Evolutionary conservation across 768 basidiomycete genomes (phyloP).

Genomic region (Lactarius sanguifluus): DNA sequence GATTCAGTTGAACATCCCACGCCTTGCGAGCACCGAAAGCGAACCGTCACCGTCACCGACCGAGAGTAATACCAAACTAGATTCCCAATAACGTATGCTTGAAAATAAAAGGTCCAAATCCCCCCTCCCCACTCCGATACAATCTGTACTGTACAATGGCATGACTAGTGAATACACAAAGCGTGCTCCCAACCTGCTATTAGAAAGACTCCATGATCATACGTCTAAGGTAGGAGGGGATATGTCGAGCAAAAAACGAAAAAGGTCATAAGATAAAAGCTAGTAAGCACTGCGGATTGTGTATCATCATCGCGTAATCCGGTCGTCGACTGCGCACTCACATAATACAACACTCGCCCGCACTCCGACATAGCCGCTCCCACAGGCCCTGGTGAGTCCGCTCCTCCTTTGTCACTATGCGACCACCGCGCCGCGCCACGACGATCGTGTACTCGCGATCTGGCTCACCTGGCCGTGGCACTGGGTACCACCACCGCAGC

Average conservation of each 20-base stretch:
- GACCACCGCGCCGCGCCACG: conserved; percentile 35
- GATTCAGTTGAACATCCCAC: conserved; percentile 33
- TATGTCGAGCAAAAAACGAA: background rate
- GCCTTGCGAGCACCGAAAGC: background rate
- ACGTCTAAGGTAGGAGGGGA: conserved; percentile 10
- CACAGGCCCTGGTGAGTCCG: conserved; percentile 19
- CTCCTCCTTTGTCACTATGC: conserved; percentile 34
- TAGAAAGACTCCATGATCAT: conserved; percentile 2
- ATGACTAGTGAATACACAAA: conserved; percentile 17
- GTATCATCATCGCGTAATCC: background rate
- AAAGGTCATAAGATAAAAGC: conserved; percentile 8
- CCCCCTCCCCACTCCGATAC: conserved; percentile 3
- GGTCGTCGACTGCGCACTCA: background rate
- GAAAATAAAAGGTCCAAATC: background rate
- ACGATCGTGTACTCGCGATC: conserved; percentile 37
- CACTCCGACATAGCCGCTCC: conserved; percentile 23
- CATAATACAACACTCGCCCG: conserved; percentile 24
- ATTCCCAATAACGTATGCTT: conserved; percentile 4
- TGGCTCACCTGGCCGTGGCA: conserved; percentile 34
- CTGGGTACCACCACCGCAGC: conserved; percentile 45
- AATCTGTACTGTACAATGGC: conserved; percentile 12
- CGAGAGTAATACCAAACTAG: conserved; percentile 2
- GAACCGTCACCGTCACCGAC: background rate
- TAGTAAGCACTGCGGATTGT: background rate
- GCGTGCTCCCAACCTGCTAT: conserved; percentile 7